Conservation (phyloP, 2,329 filamentous ascomycete genomes). For the Ophiostoma sp. region DNA sequence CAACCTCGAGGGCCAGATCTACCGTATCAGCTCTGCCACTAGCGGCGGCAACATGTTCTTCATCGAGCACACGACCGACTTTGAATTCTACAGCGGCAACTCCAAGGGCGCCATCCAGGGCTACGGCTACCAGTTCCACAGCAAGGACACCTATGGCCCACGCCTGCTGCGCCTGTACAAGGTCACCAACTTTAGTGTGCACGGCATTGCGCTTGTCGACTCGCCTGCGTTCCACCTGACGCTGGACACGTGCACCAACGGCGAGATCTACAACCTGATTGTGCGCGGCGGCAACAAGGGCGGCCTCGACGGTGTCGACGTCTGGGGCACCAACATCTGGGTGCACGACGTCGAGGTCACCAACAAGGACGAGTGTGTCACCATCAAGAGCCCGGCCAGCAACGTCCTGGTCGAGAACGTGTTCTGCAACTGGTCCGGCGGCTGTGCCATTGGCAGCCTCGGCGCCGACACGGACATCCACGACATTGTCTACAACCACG, state of each 20-base stretch:
- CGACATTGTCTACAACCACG: slow-evolving; percentile 49
- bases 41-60: slow-evolving; percentile 29
- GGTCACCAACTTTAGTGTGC: slow-evolving; percentile 42
- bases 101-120: slow-evolving; percentile 47
- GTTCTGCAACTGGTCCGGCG: slow-evolving; percentile 57
- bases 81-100: slow-evolving; percentile 42
- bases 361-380: slow-evolving; percentile 52
- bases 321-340: slow-evolving; percentile 51
- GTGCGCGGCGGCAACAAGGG: slow-evolving; percentile 47
- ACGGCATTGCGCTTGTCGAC: slow-evolving; percentile 46
- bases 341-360: slow-evolving; percentile 56
- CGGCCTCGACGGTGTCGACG: slow-evolving; percentile 52
- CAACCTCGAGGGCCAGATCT: slow-evolving; percentile 12
- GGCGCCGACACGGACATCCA: slow-evolving; percentile 41
- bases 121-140: slow-evolving; percentile 44
- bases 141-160: slow-evolving; percentile 34
- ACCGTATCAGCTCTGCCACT: slow-evolving; percentile 14
- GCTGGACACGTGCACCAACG: slow-evolving; percentile 38
- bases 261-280: slow-evolving; percentile 51
- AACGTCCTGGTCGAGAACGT: slow-evolving; percentile 55
- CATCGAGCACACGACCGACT: slow-evolving; percentile 35
- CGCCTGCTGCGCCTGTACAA: slow-evolving; percentile 43
- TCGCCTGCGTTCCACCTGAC: slow-evolving; percentile 29
- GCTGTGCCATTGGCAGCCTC: slow-evolving; percentile 53
- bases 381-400: slow-evolving; percentile 40